Conservation (phyloP, 2,329 filamentous ascomycete species). For the Colletotrichum sansevieriae region DNA sequence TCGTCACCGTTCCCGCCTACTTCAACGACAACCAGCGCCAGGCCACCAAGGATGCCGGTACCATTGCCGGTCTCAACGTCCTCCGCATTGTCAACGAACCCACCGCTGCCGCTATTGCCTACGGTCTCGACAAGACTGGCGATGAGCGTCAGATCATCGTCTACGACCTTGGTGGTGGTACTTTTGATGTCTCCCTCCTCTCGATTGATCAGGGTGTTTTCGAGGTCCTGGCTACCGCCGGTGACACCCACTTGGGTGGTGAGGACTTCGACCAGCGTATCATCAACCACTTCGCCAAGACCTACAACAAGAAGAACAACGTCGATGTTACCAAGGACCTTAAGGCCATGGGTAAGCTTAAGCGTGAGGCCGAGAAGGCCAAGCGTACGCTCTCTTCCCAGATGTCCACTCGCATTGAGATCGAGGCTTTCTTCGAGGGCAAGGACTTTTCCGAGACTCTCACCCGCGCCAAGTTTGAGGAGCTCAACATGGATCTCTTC, state of each 20-base stretch:
- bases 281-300: slow-evolving; percentile 96
- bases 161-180: slow-evolving; percentile 95
- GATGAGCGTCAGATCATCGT: slow-evolving; percentile 91
- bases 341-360: slow-evolving; percentile 99
- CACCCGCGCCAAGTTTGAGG: slow-evolving; percentile 98
- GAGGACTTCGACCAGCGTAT: slow-evolving; percentile 99
- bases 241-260: slow-evolving; percentile 98
- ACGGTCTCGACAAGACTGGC: slow-evolving; percentile 89
- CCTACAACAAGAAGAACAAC: slow-evolving; percentile 97
- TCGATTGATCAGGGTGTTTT: slow-evolving; percentile 94
- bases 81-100: slow-evolving; percentile 98
- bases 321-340: slow-evolving; percentile 94
- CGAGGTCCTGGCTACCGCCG: slow-evolving; percentile 92
- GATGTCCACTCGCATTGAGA: slow-evolving; percentile 94
- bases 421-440: slow-evolving; percentile 96
- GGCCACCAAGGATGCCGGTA: slow-evolving; percentile 94
- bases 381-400: slow-evolving; percentile 97
- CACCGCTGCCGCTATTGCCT: slow-evolving; percentile 94
- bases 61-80: slow-evolving; percentile 92
- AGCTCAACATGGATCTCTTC: slow-evolving; percentile 98
- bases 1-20: slow-evolving; percentile 96
- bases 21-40: slow-evolving; percentile 99
- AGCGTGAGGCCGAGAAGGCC: slow-evolving; percentile 99
- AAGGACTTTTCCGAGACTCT: slow-evolving; percentile 98
- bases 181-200: slow-evolving; percentile 93